Evolutionary conservation across 352 stramenopile genomes (phyloP).

Genomic region (Globisporangium echinulatum): DNA sequence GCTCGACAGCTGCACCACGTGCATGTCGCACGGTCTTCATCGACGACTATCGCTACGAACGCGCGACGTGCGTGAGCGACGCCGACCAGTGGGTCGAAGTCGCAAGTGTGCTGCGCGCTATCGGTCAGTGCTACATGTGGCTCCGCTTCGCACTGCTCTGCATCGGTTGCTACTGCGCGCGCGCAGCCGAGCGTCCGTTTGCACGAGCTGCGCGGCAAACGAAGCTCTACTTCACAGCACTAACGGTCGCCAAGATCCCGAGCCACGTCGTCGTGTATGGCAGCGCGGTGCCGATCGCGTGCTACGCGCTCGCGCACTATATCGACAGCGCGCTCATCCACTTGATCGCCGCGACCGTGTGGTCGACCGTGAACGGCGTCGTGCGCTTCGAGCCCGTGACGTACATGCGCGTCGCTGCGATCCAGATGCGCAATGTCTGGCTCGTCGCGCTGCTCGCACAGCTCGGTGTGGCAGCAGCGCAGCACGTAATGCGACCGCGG

Average conservation of each 20-base stretch:
- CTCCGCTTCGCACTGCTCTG: constrained; percentile 23
- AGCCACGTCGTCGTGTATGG: constrained; percentile 30
- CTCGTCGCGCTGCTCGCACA: constrained; percentile 23
- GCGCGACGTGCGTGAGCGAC: constrained; percentile 27
- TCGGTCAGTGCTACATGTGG: constrained; percentile 40
- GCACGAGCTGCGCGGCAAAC: not conserved
- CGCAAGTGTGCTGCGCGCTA: constrained; percentile 23
- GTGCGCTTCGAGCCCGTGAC: constrained; percentile 13
- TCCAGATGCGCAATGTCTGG: constrained; percentile 40
- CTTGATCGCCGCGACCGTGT: constrained; percentile 16
- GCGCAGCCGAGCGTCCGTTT: constrained; percentile 13
- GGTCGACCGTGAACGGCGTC: constrained; percentile 16
- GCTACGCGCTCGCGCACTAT: constrained; percentile 22
- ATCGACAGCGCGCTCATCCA: constrained; percentile 22
- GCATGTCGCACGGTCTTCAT: constrained; percentile 22
- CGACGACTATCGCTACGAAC: constrained; percentile 56
- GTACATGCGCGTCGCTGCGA: constrained; percentile 17
- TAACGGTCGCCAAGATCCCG: constrained; percentile 21
- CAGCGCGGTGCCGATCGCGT: constrained; percentile 22
- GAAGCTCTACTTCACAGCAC: constrained; percentile 4
- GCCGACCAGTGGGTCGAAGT: constrained; percentile 24
- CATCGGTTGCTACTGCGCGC: constrained; percentile 15
- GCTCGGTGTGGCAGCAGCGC: not conserved
- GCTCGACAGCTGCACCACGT: constrained; percentile 7
- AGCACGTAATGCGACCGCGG: constrained; percentile 4